Conservation (phyloP, 805 yeast species). For the Cyberlindnera mrakii region DNA sequence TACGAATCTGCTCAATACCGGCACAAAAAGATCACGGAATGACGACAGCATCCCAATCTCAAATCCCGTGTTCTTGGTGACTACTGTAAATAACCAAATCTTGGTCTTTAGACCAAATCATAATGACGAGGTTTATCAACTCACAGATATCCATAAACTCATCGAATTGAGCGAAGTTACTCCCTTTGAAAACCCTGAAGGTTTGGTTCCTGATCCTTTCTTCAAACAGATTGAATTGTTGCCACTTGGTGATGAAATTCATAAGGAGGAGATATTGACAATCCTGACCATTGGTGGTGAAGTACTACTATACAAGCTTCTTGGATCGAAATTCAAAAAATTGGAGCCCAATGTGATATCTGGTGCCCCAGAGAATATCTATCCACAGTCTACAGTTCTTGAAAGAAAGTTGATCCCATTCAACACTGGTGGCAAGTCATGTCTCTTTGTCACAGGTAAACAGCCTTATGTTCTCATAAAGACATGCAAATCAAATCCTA, state of each 20-base stretch:
- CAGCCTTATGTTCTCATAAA: constrained; percentile 67
- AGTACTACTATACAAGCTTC: constrained; percentile 58
- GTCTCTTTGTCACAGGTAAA: constrained; percentile 68
- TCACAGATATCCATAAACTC: constrained; percentile 31
- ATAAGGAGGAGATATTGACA: constrained; percentile 58
- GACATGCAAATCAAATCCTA: constrained; percentile 54
- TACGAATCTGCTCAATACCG: constrained; percentile 37
- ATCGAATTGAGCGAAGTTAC: constrained; percentile 33
- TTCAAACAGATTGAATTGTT: constrained; percentile 63
- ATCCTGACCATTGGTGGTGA: constrained; percentile 81
- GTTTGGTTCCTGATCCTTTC: constrained; percentile 60
- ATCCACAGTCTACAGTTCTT: constrained; percentile 49
- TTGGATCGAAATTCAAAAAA: constrained; percentile 38
- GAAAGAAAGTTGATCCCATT: constrained; percentile 61
- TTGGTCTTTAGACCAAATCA: constrained; percentile 55
- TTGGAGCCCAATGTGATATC: constrained; percentile 41
- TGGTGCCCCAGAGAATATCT: constrained; percentile 80
- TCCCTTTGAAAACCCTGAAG: constrained; percentile 28
- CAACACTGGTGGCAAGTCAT: constrained; percentile 51
- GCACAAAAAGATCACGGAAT: constrained; percentile 20
- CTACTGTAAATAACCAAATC: constrained; percentile 72
- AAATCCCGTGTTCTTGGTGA: constrained; percentile 49
- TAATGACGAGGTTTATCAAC: constrained; percentile 32
- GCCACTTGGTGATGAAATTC: constrained; percentile 53
- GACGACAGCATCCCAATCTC: constrained; percentile 20